Base-by-base conservation (phyloP, 371 early-diverging fungal genomes). In the Sporodiniella umbellata region DNA sequence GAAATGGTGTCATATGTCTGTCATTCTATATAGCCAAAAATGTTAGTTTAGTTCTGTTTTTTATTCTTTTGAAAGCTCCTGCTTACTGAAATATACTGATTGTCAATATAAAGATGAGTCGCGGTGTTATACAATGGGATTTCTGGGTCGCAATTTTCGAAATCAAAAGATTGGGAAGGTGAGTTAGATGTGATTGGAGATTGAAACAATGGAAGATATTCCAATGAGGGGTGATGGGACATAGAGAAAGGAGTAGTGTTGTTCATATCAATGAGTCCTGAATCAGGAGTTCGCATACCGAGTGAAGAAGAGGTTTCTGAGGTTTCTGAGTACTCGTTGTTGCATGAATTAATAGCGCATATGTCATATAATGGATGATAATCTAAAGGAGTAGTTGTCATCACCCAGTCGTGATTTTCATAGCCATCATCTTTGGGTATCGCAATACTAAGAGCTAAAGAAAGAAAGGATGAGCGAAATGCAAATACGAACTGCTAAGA, bases 1-100 rank as follows among this genome's bases (percentile, higher is more conserved):
- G 51, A 42, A 60, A 50, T 18, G 51, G 35, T 42, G 42, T 54
- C 51, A 49, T 60, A 60, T 45, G 70, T 54, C 56, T 61, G 48
- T 54, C 59, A 58, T 44, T 45, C 58, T 54, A 53, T 44, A 40
- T 52, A 31, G 10, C 30, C 30, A 28, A 28, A 28, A 28, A 4
- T 28, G 30, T 28, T 28, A 28, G 4, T 28, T 28, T 28, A 7
- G 4, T 28, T 28, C 10, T 28, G 4, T 28, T 28, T 28, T 28
- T 28, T 28, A 7, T 28, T 28, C 10, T 28, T 28, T 28, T n/a
- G n/a, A n/a, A n/a, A n/a, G n/a, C n/a, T n/a, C 19, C 14, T 45
- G 33, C 15, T 7, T 44, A 57, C 57, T 30, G 37, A 48, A 18
- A 58, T 28, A 28, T 28, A 7, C 30, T 7, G 4, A 14, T 31